phyloP scores from a whole-genome alignment of 192 early-diverging fungal species.

The Coemansia erecta region DNA sequence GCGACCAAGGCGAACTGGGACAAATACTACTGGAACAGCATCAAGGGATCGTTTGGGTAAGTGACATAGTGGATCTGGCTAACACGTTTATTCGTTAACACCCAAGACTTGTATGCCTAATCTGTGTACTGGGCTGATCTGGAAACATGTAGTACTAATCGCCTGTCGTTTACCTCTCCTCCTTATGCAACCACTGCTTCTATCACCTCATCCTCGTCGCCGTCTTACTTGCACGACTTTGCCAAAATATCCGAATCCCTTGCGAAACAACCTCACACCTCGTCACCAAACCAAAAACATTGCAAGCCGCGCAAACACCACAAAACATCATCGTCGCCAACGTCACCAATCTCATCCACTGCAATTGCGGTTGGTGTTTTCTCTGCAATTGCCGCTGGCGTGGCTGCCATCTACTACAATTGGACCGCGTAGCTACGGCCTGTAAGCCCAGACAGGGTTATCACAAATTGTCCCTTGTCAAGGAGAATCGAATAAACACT shows the following conservation, averaged over 20 bases:
- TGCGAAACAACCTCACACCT: not conserved
- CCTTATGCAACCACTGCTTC: constrained; percentile 15
- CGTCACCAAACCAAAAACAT: constrained; percentile 1
- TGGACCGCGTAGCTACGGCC: constrained; percentile 17
- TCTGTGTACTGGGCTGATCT: constrained; percentile 2
- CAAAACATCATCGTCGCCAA: constrained; percentile 9
- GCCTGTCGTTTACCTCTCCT: constrained; percentile 36
- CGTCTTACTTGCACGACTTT: constrained; percentile 6
- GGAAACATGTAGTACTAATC: constrained; percentile 42
- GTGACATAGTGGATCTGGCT: constrained; percentile 14
- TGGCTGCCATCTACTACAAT: constrained; percentile 24
- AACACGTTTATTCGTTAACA: not conserved
- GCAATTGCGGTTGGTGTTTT: constrained; percentile 6
- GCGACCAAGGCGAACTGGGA: constrained; percentile 84
- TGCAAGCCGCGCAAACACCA: constrained; percentile 21
- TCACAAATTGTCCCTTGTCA: not conserved
- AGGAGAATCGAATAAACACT: not conserved
- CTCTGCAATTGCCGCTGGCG: constrained; percentile 16
- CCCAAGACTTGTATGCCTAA: not conserved
- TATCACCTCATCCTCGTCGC: not conserved
- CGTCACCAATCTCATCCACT: constrained; percentile 1
- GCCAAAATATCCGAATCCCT: constrained; percentile 11
- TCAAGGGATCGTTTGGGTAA: constrained; percentile 89
- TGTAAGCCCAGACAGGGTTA: constrained; percentile 3
- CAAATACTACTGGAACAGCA: constrained; percentile 90